A percentile compares a stretch with the other conserved stretches of the same genome.
These are phyloP conservation scores for Candida sojae DNA, from an alignment of 1,139 yeast genomes.

Conservation along the genomic window DNA sequence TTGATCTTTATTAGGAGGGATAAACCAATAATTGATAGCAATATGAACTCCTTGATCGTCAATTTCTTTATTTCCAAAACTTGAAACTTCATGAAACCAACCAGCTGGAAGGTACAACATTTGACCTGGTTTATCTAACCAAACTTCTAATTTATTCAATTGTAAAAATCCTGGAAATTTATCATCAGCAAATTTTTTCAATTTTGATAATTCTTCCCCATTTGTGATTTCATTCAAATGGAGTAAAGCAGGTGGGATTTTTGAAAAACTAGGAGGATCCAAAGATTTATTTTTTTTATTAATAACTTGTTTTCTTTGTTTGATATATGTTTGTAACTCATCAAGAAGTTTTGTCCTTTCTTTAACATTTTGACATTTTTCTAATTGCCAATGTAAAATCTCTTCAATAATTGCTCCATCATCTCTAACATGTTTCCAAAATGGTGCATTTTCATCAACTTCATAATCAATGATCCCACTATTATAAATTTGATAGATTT, in stretches of 20 bases:
- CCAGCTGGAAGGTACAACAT: conserved; percentile 74
- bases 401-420: conserved; percentile 63
- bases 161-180: conserved; percentile 51
- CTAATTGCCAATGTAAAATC: conserved; percentile 39
- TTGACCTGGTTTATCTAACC: conserved; percentile 56
- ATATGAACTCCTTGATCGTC: conserved; percentile 42
- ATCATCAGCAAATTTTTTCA: conserved; percentile 28
- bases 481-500: conserved; percentile 47
- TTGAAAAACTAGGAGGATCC: conserved; percentile 73
- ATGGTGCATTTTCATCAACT: conserved; percentile 51
- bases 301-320: conserved; percentile 10
- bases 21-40: conserved; percentile 74
- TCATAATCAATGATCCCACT: conserved; percentile 69
- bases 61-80: conserved; percentile 46
- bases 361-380: conserved; percentile 10
- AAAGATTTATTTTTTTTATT: conserved; percentile 12
- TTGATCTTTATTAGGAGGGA: conserved; percentile 53
- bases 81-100: conserved; percentile 81
- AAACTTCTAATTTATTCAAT: conserved; percentile 44
- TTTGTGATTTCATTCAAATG: conserved; percentile 56
- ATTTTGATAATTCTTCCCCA: conserved; percentile 17
- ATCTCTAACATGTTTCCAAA: conserved; percentile 58
- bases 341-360: conserved; percentile 14
- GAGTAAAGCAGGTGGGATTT: conserved; percentile 59
- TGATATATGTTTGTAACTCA: conserved; percentile 17